Conservation (phyloP, 192 early-diverging fungal species). For the Entomortierella lignicola region DNA sequence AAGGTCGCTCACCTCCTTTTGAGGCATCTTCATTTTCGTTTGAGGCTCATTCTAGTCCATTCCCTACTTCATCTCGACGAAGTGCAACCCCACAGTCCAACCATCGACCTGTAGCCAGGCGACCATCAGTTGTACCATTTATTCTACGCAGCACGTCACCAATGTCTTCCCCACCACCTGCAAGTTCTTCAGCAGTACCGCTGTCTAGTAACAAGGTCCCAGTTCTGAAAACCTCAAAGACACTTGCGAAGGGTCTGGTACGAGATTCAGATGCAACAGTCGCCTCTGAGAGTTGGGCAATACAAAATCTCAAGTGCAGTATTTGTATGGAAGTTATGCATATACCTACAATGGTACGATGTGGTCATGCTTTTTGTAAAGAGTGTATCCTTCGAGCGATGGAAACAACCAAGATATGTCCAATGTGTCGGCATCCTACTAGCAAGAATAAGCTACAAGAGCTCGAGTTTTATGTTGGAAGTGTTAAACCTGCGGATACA, state of each 20-base stretch:
- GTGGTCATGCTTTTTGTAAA: conserved; percentile 33
- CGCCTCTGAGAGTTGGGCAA: conserved; percentile 7
- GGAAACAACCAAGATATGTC: conserved; percentile 14
- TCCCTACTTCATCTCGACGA: conserved; percentile 19
- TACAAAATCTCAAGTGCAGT: conserved; percentile 21
- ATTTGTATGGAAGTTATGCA: conserved; percentile 31
- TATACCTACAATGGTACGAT: conserved; percentile 24
- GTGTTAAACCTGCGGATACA: neutral
- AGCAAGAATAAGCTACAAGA: conserved; percentile 13
- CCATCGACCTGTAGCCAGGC: conserved; percentile 22
- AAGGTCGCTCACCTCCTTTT: conserved; percentile 12
- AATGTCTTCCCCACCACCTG: neutral
- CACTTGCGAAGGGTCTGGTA: neutral
- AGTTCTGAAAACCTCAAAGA: neutral
- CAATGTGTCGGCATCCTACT: conserved; percentile 23
- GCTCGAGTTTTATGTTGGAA: conserved; percentile 15
- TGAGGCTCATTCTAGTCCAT: conserved; percentile 19
- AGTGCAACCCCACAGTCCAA: conserved; percentile 5
- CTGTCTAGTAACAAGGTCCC: neutral
- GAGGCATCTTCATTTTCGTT: conserved; percentile 12
- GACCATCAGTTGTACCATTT: conserved; percentile 25
- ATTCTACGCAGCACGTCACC: conserved; percentile 5
- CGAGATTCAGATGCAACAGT: neutral
- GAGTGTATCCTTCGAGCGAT: conserved; percentile 19
- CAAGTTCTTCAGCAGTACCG: neutral